Conservation (phyloP, 306 rosid species). For the Abrus precatorius region DNA sequence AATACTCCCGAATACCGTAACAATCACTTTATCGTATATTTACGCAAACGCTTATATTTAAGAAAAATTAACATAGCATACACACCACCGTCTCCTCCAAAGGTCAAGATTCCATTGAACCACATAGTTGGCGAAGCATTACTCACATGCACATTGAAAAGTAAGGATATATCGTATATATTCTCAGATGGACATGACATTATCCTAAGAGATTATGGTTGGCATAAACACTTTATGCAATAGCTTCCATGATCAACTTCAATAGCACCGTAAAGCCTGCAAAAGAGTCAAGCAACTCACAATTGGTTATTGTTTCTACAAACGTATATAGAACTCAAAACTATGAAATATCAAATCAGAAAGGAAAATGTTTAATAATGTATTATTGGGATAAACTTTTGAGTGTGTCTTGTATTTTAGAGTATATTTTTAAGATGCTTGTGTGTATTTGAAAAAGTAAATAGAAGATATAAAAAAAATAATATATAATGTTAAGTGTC, state of each 20-base stretch:
- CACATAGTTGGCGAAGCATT: conserved; percentile 27
- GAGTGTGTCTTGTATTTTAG: too few species aligned
- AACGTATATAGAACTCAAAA: background rate
- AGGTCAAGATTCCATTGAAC: background rate
- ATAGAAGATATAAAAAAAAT: too few species aligned
- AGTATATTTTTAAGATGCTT: too few species aligned
- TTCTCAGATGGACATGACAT: conserved; percentile 21
- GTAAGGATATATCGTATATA: conserved; percentile 11
- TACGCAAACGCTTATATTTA: too few species aligned
- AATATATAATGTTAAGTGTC: too few species aligned
- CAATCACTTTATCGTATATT: too few species aligned
- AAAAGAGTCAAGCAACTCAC: conserved; percentile 7
- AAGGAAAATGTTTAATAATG: too few species aligned
- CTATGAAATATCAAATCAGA: too few species aligned
- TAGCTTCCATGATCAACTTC: conserved; percentile 23
- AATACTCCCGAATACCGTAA: too few species aligned
- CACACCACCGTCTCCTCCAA: background rate
- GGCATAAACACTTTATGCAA: conserved; percentile 15
- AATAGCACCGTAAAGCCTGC: conserved; percentile 61
- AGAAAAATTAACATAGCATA: background rate
- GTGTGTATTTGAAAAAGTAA: too few species aligned
- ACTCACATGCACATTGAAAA: conserved; percentile 6
- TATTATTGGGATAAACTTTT: too few species aligned
- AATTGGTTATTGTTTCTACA: background rate
- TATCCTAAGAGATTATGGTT: conserved; percentile 5